A percentile compares a stretch with the other conserved stretches of the same genome.
phyloP scores from a whole-genome alignment of 352 stramenopile genomes.

The Achlya hypogyna region DNA sequence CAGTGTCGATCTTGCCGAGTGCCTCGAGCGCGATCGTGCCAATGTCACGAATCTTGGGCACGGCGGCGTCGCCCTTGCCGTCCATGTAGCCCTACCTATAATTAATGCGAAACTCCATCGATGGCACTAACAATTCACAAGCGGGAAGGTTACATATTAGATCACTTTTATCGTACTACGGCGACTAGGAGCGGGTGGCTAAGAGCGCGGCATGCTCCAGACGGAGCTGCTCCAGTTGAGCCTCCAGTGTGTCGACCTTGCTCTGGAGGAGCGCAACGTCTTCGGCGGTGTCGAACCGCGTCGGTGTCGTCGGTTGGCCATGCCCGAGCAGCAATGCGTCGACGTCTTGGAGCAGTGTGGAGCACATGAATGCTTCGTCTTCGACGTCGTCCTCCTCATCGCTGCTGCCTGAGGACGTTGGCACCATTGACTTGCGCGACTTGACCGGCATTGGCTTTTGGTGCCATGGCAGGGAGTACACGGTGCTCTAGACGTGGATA shows the following conservation, averaged over 20 bases:
- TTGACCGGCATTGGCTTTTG: neutral
- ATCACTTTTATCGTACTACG: too few species aligned
- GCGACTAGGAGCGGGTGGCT: too few species aligned
- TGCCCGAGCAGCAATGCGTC: conserved; percentile 9
- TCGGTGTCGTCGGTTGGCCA: neutral
- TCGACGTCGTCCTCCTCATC: neutral
- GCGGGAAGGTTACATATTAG: too few species aligned
- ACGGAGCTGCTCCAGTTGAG: conserved; percentile 52
- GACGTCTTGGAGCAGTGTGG: conserved; percentile 12
- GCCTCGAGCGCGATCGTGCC: conserved; percentile 19
- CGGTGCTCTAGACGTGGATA: neutral
- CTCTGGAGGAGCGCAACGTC: neutral
- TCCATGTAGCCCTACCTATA: neutral
- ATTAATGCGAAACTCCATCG: too few species aligned
- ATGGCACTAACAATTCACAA: too few species aligned
- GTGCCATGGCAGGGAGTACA: neutral
- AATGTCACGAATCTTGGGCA: conserved; percentile 19
- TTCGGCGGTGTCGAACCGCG: neutral
- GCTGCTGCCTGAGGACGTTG: neutral
- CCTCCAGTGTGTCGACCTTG: neutral
- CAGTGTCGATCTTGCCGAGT: conserved; percentile 18
- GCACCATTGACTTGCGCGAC: neutral
- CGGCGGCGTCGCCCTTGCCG: neutral
- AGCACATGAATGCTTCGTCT: neutral
- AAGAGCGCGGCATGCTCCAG: conserved; percentile 24